Evolutionary conservation across 2,329 filamentous ascomycete genomes (phyloP).

Genomic region (Penicillium vulpinum): DNA sequence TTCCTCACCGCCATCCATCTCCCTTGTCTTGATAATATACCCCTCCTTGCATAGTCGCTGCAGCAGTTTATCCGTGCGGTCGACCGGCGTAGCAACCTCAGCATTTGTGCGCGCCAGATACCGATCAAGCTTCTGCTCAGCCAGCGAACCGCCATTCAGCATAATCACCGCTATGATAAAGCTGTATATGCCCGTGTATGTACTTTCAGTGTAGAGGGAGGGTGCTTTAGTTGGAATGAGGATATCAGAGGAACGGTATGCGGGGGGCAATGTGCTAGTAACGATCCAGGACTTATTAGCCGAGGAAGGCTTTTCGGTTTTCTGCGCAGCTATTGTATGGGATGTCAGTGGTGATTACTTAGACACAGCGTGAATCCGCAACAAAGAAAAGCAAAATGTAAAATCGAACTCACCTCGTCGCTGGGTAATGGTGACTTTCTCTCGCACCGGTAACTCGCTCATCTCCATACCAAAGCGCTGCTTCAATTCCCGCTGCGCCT

Average conservation of each 20-base stretch:
- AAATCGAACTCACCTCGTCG: slow-evolving; percentile 61
- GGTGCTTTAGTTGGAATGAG: slow-evolving; percentile 68
- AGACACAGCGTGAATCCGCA: background rate
- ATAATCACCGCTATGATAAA: slow-evolving; percentile 75
- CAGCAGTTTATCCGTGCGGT: slow-evolving; percentile 73
- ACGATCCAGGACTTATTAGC: slow-evolving; percentile 74
- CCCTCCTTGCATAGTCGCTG: slow-evolving; percentile 76
- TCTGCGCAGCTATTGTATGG: slow-evolving; percentile 50
- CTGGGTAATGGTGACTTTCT: slow-evolving; percentile 79
- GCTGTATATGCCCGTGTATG: slow-evolving; percentile 79
- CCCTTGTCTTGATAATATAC: slow-evolving; percentile 74
- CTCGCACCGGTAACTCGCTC: slow-evolving; percentile 74
- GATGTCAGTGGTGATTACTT: background rate
- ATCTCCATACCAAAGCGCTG: slow-evolving; percentile 89
- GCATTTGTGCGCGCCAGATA: slow-evolving; percentile 74
- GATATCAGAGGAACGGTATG: slow-evolving; percentile 67
- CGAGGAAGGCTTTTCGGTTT: slow-evolving; percentile 42
- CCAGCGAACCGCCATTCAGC: slow-evolving; percentile 70
- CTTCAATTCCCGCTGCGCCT: slow-evolving; percentile 71
- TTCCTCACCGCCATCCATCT: slow-evolving; percentile 70
- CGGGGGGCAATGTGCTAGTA: slow-evolving; percentile 66
- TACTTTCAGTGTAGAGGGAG: slow-evolving; percentile 67
- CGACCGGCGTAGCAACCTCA: slow-evolving; percentile 70
- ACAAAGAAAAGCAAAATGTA: slow-evolving; percentile 3
- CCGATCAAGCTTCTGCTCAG: slow-evolving; percentile 75